phyloP scores from a whole-genome alignment of 2,329 filamentous ascomycete species.

The Chaetomiaceae sp. region DNA sequence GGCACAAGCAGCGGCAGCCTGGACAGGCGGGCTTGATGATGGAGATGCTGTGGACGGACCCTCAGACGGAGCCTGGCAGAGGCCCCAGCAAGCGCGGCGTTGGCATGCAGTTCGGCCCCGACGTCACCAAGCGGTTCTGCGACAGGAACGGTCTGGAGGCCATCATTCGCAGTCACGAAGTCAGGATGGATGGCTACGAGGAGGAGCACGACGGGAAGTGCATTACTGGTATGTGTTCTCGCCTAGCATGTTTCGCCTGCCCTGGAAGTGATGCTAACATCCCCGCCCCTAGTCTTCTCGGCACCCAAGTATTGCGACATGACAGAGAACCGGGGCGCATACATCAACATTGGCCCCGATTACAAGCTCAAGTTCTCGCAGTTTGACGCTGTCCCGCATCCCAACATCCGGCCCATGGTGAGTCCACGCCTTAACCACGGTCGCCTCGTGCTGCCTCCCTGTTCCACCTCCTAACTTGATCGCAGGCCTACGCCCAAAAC shows the following conservation, averaged over 20 bases:
- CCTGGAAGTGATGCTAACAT: slow-evolving; percentile 25
- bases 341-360: slow-evolving; percentile 91
- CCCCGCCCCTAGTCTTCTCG: slow-evolving; percentile 67
- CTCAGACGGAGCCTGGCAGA: slow-evolving; percentile 77
- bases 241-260: not conserved
- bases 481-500: slow-evolving; percentile 75
- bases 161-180: slow-evolving; percentile 94
- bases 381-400: slow-evolving; percentile 95
- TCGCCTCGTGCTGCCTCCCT: no score
- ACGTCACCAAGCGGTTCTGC: slow-evolving; percentile 94
- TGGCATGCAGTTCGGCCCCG: slow-evolving; percentile 92
- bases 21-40: slow-evolving; percentile 97
- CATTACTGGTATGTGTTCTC: slow-evolving; percentile 66
- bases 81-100: slow-evolving; percentile 96
- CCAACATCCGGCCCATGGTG: slow-evolving; percentile 89
- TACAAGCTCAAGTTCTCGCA: slow-evolving; percentile 89
- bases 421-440: slow-evolving; percentile 25
- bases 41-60: slow-evolving; percentile 99
- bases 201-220: slow-evolving; percentile 93
- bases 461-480: slow-evolving; percentile 27
- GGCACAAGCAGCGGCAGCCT: slow-evolving; percentile 86
- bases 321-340: slow-evolving; percentile 96
- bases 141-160: slow-evolving; percentile 92
- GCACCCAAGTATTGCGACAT: slow-evolving; percentile 96
- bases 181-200: slow-evolving; percentile 98